Base-by-base conservation (phyloP, 148 eudicot genomes). In the Amaranthus palmeri region DNA sequence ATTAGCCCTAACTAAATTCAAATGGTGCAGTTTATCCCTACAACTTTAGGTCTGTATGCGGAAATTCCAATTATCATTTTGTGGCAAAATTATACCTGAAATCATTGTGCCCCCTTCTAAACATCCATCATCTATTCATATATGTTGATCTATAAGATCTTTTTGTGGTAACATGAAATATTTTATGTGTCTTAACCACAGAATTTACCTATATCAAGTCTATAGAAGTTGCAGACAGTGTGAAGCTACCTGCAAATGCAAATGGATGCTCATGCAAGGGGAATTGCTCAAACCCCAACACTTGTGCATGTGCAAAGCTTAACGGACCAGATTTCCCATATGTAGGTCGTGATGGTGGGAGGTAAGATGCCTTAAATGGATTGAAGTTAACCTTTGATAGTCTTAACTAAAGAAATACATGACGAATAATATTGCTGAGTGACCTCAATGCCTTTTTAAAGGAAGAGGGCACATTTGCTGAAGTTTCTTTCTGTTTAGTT, bases 251-350 rank as follows among this genome's bases (percentile, higher is more conserved):
- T 40, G 69, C 81, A 18, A 58, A 50, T 68, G 76, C 77, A 3
- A 17, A 59, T 52, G 86, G 86, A 43, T 83, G 86, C 62, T 44
- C 51, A 13, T 83, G 86, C 36, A 66, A 72, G 60, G 84, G 83
- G 13, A 65, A 60, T 9, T 83, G 86, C 69, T 72, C 76, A 41
- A 76, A 80, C 65, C 74, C 78, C 57, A 72, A 49, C n/a, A 72
- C 75, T 54, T 83, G 86, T 78, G 86, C 80, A 12, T 83, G 86
- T 78, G 86, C 86, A 55, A 83, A 59, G 76, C 80, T 78, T 47
- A 83, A 83, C 64, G 86, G 86, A 42, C 52, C 65, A 12, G 82
- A 83, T 58, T 83, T 83, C 46, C 86, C 86, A 0, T 83, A 83
- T 73, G 86, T 83, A 17, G 72, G 63, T 44, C 67, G 58, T 4